These are phyloP conservation scores for Plantago elongata DNA, from an alignment of 257 asterid genomes.

Conservation along the genomic window DNA sequence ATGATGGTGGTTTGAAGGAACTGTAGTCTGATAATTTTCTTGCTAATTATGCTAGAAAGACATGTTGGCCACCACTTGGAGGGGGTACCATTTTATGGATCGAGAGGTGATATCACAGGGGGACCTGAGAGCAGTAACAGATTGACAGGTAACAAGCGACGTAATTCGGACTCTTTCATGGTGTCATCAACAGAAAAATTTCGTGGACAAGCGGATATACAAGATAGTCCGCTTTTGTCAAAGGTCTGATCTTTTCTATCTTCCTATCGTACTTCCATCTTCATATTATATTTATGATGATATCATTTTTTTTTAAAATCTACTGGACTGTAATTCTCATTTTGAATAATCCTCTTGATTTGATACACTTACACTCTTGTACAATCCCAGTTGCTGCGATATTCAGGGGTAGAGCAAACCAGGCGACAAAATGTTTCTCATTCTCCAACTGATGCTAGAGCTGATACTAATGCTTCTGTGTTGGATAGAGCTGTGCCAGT, in stretches of 20 bases:
- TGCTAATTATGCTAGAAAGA: constrained; percentile 55
- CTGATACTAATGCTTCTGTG: constrained; percentile 45
- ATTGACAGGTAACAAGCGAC: constrained; percentile 59
- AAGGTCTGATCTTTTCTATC: constrained; percentile 41
- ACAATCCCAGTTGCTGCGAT: constrained; percentile 67
- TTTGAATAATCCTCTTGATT: constrained; percentile 19
- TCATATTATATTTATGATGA: not conserved
- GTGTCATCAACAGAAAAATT: constrained; percentile 59
- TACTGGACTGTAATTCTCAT: constrained; percentile 7
- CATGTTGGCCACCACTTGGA: constrained; percentile 59
- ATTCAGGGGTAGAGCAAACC: constrained; percentile 57
- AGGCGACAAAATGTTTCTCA: constrained; percentile 48
- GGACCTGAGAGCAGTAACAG: constrained; percentile 44
- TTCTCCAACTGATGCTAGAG: constrained; percentile 47
- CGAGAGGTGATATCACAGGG: constrained; percentile 59
- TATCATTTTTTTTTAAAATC: not conserved
- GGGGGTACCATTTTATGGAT: constrained; percentile 70
- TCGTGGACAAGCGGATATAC: constrained; percentile 51
- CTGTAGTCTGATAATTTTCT: constrained; percentile 31
- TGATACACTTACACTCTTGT: constrained; percentile 37
- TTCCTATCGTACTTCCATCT: constrained; percentile 7
- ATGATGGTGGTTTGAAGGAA: constrained; percentile 16
- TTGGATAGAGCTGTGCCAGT: constrained; percentile 45
- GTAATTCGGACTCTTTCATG: constrained; percentile 68
- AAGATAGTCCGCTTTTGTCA: constrained; percentile 59